Conservation (phyloP, 2,329 filamentous ascomycete genomes). For the Hymenoscyphus albidus region DNA sequence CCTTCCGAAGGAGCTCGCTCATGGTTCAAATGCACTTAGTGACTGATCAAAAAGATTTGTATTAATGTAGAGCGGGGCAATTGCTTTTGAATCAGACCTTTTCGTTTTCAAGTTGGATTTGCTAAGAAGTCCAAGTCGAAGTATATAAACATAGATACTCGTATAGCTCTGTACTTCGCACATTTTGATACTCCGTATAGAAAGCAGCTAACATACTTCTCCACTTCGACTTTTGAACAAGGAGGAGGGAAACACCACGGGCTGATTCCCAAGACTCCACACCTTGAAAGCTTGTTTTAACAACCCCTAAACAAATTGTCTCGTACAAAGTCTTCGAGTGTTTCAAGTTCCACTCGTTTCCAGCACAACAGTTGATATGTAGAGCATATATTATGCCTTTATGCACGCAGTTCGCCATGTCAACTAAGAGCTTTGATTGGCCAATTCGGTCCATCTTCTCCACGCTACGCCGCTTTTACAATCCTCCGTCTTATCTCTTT, state of each 20-base stretch:
- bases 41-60: no score
- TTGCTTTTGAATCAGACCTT: no score
- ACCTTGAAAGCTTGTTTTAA: background rate
- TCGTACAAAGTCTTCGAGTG: background rate
- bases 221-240: no score
- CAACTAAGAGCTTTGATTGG: background rate
- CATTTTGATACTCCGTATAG: no score
- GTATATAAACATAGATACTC: no score
- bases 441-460: background rate
- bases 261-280: background rate
- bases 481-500: constrained; percentile 3
- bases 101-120: no score
- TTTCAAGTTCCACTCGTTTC: background rate
- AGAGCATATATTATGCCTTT: background rate
- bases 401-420: background rate
- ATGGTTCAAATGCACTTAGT: no score
- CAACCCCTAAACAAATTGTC: background rate
- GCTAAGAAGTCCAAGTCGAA: no score
- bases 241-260: background rate
- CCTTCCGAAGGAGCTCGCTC: no score
- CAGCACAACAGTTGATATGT: background rate
- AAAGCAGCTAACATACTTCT: no score
- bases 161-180: no score
- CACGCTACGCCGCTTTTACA: constrained; percentile 5
- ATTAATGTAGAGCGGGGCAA: no score